phyloP scores from a whole-genome alignment of 495 filamentous ascomycete species.

The Amphirosellinia nigrospora region DNA sequence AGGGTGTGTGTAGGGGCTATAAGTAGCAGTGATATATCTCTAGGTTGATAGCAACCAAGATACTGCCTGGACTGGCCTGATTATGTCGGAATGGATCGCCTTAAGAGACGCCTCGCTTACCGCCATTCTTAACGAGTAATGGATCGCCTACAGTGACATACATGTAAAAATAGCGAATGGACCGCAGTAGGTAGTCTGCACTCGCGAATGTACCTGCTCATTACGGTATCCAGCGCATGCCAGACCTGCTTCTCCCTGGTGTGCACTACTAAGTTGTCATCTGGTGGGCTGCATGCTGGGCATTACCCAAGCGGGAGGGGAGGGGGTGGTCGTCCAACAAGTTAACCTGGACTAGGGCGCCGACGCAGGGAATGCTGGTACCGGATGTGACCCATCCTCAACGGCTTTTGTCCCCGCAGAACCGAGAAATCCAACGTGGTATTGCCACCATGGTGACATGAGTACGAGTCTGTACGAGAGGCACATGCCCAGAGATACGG shows the following conservation, averaged over 20 bases:
- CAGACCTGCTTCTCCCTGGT: neutral
- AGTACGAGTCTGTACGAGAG: neutral
- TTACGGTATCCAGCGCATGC: neutral
- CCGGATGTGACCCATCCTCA: conserved; percentile 10
- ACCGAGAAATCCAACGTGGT: conserved; percentile 18
- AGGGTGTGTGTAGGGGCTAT: neutral
- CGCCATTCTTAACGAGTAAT: neutral
- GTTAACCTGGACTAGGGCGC: too few relatives aligned
- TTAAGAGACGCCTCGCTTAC: neutral
- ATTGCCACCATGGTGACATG: neutral
- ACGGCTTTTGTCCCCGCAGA: conserved; percentile 26
- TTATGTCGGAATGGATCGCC: neutral
- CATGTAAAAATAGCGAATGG: neutral
- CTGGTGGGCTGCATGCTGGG: conserved; percentile 14
- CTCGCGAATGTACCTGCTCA: neutral
- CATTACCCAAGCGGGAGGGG: conserved; percentile 1
- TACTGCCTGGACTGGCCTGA: neutral
- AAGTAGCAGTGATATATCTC: conserved; percentile 6
- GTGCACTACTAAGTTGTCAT: conserved; percentile 2
- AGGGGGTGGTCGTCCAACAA: neutral
- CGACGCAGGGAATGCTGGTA: neutral
- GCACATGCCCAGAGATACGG: conserved; percentile 1
- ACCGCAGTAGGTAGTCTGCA: conserved; percentile 9
- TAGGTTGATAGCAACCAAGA: neutral
- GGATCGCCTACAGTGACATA: conserved; percentile 7